Evolutionary conservation across 345 rosid genomes (phyloP).

Genomic region (Balakata baccata): DNA sequence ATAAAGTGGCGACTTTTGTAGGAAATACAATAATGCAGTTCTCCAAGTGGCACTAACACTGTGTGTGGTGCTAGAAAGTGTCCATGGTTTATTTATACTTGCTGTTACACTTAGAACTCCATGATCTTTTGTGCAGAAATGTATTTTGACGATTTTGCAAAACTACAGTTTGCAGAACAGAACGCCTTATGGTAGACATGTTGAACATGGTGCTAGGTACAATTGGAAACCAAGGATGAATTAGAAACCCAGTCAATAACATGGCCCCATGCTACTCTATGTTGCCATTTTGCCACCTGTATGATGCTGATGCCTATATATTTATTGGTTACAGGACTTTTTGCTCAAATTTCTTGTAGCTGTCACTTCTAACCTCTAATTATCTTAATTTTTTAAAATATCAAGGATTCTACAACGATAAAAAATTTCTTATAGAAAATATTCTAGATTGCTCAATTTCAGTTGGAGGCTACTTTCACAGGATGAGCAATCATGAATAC

Average conservation of each 20-base stretch:
- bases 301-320: not conserved
- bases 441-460: not conserved
- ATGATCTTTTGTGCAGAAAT: not conserved
- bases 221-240: not conserved
- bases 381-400: not conserved
- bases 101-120: not conserved
- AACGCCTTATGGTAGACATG: not conserved
- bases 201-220: not conserved
- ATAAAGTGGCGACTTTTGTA: not conserved
- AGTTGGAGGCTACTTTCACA: not conserved
- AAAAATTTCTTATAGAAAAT: not conserved
- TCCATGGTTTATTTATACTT: not conserved
- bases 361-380: not conserved
- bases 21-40: not conserved
- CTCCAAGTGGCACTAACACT: too few species aligned
- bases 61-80: not conserved
- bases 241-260: not conserved
- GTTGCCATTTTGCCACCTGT: not conserved
- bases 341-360: not conserved
- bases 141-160: not conserved
- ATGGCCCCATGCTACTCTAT: not conserved
- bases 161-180: not conserved
- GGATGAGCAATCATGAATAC: not conserved
- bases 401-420: not conserved
- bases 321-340: not conserved